Percentiles rank a stretch among this genome's conserved stretches.
These are phyloP conservation scores for Brassica rapa DNA, from an alignment of 345 rosid species.

Conservation along the genomic window DNA sequence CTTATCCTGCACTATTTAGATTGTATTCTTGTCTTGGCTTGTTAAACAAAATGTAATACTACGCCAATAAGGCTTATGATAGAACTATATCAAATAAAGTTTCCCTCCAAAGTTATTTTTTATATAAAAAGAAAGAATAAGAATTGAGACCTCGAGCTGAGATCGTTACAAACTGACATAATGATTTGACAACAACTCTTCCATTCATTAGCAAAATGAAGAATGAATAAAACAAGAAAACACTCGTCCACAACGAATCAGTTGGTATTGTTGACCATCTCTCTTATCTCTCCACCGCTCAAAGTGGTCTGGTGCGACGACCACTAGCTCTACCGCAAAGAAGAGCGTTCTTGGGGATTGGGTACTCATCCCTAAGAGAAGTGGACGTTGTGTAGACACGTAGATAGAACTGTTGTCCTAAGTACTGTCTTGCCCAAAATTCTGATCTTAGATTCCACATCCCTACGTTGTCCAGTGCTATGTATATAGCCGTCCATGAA, in stretches of 20 bases:
- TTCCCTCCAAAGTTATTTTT: not conserved
- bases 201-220: slow-evolving; percentile 10
- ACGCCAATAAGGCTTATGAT: not conserved
- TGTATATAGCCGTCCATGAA: slow-evolving; percentile 86
- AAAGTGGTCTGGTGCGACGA: slow-evolving; percentile 71
- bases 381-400: slow-evolving; percentile 73
- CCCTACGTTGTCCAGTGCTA: slow-evolving; percentile 91
- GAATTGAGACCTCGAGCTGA: slow-evolving; percentile 65
- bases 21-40: not conserved
- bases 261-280: slow-evolving; percentile 18
- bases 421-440: slow-evolving; percentile 92
- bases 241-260: slow-evolving; percentile 5
- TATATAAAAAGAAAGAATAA: slow-evolving; percentile 20
- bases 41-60: not conserved
- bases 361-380: slow-evolving; percentile 88
- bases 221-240: slow-evolving; percentile 31
- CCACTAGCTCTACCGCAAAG: slow-evolving; percentile 82
- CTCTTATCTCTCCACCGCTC: slow-evolving; percentile 10
- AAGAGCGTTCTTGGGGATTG: slow-evolving; percentile 82
- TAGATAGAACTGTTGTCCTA: slow-evolving; percentile 88
- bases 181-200: slow-evolving; percentile 10
- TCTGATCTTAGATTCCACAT: slow-evolving; percentile 96
- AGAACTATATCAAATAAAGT: slow-evolving; percentile 17
- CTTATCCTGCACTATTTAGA: not conserved
- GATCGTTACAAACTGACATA: slow-evolving; percentile 41